Base-by-base conservation (phyloP, 2,329 filamentous ascomycete species). In the Whalleya microplaca region DNA sequence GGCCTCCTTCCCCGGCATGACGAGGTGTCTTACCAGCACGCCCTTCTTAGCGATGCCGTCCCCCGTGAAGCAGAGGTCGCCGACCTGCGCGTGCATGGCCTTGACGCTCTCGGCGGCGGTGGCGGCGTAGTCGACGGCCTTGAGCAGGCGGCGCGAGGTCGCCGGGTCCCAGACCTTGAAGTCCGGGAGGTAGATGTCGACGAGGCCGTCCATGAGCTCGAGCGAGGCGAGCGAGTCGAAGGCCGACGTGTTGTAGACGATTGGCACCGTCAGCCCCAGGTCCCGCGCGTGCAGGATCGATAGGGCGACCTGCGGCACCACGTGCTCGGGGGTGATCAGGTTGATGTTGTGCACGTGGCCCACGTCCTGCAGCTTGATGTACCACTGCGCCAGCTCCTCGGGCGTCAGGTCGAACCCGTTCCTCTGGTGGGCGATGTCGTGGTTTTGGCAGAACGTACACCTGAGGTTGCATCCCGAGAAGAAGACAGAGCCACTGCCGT, bases 271-370 rank as follows among this genome's bases (percentile, higher is more conserved):
- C 9, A 95, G 75, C 0, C 91, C 91, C 37, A 87, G 76, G 21
- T 91, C 85, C 45, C 83, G 81, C 0, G 91, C 90, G 59, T 89
- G 82, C 21, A 96, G 77, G 64, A 95, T 91, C 14, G 87, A 88
- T 29, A 95, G 76, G 1, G 84, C 90, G 9, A 95, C 89, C 70
- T 95, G 91, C 0, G 91, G 90, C 3, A 92, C 91, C 18, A 96
- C 89, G 71, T 96, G 92, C 70, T 96, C 91, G 0, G 91, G 91
- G 0, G 91, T 96, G 55, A 96, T 84, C 20, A 94, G 84, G 71
- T 96, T 95, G 79, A 96, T 93, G 71, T 95, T 95, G 76, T 96
- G 91, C n/a, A 91, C 89, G 8, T 81, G 76, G n/a, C 90, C 91
- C 2, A 91, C 82, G 23, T 90, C 80, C 70, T 95, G 91, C 43